Conservation (phyloP, 257 asterid species). For the Solanum pinnatisectum region DNA sequence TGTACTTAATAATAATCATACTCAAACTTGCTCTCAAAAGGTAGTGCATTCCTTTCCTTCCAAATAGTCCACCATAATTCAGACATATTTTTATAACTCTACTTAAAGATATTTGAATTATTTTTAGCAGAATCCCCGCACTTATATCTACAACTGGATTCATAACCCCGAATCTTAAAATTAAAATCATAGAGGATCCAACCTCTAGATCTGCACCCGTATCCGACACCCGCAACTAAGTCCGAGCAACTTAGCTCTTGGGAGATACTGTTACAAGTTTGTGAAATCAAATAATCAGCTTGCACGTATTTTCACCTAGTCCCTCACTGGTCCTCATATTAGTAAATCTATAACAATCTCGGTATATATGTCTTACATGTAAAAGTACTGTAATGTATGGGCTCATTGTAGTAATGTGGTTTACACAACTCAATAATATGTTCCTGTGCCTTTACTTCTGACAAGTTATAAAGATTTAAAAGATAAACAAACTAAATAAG, state of each 20-base stretch:
- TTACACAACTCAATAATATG: not conserved
- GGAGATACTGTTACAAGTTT: not conserved
- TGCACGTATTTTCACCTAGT: not conserved
- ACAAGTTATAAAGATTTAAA: not conserved
- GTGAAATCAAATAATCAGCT: not conserved
- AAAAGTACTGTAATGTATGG: not conserved
- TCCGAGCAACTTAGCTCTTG: not conserved
- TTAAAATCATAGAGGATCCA: not conserved
- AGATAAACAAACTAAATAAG: not conserved
- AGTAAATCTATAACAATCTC: not conserved
- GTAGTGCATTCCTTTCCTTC: not conserved
- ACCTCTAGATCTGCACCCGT: not conserved
- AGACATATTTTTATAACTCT: not conserved
- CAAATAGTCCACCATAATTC: not conserved
- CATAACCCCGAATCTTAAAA: not conserved
- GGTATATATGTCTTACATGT: not conserved
- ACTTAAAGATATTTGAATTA: not conserved
- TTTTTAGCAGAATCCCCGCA: not conserved
- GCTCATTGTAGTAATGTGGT: not conserved
- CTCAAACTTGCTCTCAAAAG: not conserved
- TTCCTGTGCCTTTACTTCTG: not conserved
- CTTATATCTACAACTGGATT: not conserved
- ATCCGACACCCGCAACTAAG: not conserved
- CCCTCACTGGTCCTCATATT: not conserved
- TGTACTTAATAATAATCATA: not conserved